Percentiles rank a stretch among this genome's conserved stretches.
Conservation (phyloP, 1,139 yeast genomes). For the Scheffersomyces stambukii region DNA sequence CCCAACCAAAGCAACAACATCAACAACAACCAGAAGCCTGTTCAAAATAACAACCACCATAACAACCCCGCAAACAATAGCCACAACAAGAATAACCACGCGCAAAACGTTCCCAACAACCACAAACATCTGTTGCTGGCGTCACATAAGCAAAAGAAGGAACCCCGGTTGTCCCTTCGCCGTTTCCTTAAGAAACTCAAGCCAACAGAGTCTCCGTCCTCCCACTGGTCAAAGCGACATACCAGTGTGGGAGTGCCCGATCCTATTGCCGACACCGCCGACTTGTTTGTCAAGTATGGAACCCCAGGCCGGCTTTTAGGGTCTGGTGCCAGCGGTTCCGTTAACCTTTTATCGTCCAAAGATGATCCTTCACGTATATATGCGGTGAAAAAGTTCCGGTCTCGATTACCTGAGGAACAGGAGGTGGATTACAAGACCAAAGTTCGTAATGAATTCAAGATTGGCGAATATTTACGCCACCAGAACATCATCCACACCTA, state of each 20-base stretch:
- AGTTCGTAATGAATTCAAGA: constrained; percentile 62
- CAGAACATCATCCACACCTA: constrained; percentile 61
- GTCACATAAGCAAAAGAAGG: constrained; percentile 1
- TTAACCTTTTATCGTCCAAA: constrained; percentile 49
- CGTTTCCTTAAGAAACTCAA: constrained; percentile 38
- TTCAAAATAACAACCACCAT: no score
- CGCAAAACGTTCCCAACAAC: no score
- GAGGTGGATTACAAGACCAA: constrained; percentile 55
- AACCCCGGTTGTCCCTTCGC: constrained; percentile 32
- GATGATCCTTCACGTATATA: constrained; percentile 44
- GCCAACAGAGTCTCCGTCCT: constrained; percentile 11
- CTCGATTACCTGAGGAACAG: constrained; percentile 47
- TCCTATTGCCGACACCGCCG: constrained; percentile 16
- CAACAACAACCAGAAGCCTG: constrained; percentile 1
- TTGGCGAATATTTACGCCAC: constrained; percentile 59
- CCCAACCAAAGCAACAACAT: constrained; percentile 1
- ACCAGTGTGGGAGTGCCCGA: constrained; percentile 4
- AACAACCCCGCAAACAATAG: background rate
- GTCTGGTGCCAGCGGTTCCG: constrained; percentile 78
- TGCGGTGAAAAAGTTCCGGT: constrained; percentile 69
- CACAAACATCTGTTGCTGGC: constrained; percentile 9
- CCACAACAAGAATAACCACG: no score
- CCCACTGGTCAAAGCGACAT: constrained; percentile 3
- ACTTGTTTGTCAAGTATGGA: constrained; percentile 51
- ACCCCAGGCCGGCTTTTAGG: constrained; percentile 54